Base-by-base conservation (phyloP, 2,329 filamentous ascomycete species). In the Aspergillus jensenii region DNA sequence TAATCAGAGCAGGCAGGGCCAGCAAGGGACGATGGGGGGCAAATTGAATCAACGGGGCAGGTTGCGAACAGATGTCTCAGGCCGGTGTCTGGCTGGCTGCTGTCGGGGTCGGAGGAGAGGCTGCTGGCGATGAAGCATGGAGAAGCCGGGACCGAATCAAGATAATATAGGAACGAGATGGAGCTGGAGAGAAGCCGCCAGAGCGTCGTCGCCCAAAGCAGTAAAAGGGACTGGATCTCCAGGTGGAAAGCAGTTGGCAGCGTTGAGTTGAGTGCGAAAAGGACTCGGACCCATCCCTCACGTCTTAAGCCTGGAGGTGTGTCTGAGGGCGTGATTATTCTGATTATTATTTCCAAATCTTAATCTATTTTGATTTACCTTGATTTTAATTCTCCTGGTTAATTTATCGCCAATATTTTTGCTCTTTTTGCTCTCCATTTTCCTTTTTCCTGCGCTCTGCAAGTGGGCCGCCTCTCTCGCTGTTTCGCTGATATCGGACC, bases 1-100 rank as follows among this genome's bases (percentile, higher is more conserved):
- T 25, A 56, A 61, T 46, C 41, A 53, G 58, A 41, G 51, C 23
- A 50, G 57, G 53, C 37, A 57, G 53, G 54, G 51, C 55, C 62
- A 65, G 63, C 63, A 65, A 65, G 63, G 61, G 63, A 64, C 35
- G 43, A 57, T 47, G 57, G 61, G 47, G 59, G 57, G 12, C 35
- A 55, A 50, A 55, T 59, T 48, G 59, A 59, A 51, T 48, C 51
- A 52, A 56, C 45, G 60, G 61, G 40, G 43, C 35, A 37, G 15
- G 35, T 17, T 17, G 37, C 37, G 41, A 25, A 53, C 52, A 31
- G 55, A 62, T 66, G 64, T 66, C 64, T 66, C 59, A 66, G 59
- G 55, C 45, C 23, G 54, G 58, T 62, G 49, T 51, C 40, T 52
- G 25, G 19, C 35, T 39, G n/a, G 33, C 21, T 41, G 40, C 4